Evolutionary conservation across 805 yeast genomes (phyloP), one percentile per base, ranked within the genome.

Genomic region (Spathaspora hagerdaliae): DNA sequence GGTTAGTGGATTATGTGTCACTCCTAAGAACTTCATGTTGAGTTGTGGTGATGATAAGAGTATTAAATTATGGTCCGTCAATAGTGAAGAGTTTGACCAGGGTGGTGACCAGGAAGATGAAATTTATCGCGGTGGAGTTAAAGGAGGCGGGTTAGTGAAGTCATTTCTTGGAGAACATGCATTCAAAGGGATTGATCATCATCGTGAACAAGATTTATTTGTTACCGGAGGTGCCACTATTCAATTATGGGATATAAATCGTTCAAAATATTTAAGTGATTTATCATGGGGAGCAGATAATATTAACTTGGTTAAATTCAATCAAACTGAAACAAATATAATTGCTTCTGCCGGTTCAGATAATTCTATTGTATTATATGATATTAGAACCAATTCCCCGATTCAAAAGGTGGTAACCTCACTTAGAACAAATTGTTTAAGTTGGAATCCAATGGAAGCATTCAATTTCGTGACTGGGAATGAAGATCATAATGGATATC

Each of bases 361-460:
- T 64, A 86, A 96, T 58, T 85, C 97, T 1, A 76, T 94, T 43
- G 91, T 92, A 2, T 70, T 94, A 35, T 94, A 94, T 64, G 99
- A 94, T 64, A 73, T 88, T 41, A 80, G 99, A 58, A 88, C 97
- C 6, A 82, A 87, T 57, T 78, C 96, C 2, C 97, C 99, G 11
- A 82, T 95, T 5, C 98, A 95, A 65, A 92, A 91, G 63, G 79
- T 92, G 48, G 86, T 85, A 39, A 87, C 94, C 27, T 71, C 81
- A 14, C 74, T 94, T 77, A 19, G 95, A 57, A 87, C 91, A 14
- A 94, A 94, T 64, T 75, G 92, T 39, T 75, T 94, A 26, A 77
- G 90, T 45, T 94, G 98, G 98, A 94, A 94, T 67, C 99, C 99
- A 5, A 87, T 94, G 85, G 98, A 94, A 65, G 96, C 98, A 1